Percentiles rank a stretch among this genome's conserved stretches.
phyloP scores from a whole-genome alignment of 176 grass and related monocot species.

The Thinopyrum elongatum region DNA sequence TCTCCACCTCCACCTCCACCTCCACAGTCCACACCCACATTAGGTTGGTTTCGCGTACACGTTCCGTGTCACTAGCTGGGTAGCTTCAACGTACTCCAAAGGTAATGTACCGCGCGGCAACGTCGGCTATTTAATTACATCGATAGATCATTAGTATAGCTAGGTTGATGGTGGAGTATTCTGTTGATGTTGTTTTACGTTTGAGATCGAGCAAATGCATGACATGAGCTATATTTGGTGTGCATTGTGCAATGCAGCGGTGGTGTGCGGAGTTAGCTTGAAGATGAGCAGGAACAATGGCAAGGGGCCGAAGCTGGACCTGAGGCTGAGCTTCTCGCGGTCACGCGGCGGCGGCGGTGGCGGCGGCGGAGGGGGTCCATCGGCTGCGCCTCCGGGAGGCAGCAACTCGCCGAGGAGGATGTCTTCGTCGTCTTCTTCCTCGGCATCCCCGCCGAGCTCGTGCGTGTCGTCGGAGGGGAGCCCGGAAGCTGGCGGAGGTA shows the following conservation, averaged over 20 bases:
- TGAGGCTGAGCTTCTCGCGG: slow-evolving; percentile 55
- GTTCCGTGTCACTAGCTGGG: background rate
- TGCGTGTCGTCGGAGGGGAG: slow-evolving; percentile 93
- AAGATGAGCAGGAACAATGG: slow-evolving; percentile 88
- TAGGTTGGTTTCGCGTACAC: background rate
- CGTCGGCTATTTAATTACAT: background rate
- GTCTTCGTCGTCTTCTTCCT: slow-evolving; percentile 52
- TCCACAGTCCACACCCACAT: background rate
- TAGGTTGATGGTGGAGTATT: background rate
- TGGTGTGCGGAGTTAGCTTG: background rate
- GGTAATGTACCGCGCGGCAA: background rate
- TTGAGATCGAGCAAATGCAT: background rate
- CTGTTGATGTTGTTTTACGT: background rate
- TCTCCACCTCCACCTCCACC: no score
- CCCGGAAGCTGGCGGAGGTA: slow-evolving; percentile 40
- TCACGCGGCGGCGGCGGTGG: slow-evolving; percentile 31
- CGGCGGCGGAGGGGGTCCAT: slow-evolving; percentile 31
- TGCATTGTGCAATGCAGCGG: background rate
- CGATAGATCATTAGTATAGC: background rate
- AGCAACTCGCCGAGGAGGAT: slow-evolving; percentile 45
- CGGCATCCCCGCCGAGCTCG: slow-evolving; percentile 73
- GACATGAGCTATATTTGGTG: background rate
- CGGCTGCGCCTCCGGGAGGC: slow-evolving; percentile 5
- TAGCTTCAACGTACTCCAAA: slow-evolving; percentile 4
- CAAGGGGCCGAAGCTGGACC: slow-evolving; percentile 70